Base-by-base conservation (phyloP, 768 basidiomycete species). In the Tylopilus cervinicoccineus region DNA sequence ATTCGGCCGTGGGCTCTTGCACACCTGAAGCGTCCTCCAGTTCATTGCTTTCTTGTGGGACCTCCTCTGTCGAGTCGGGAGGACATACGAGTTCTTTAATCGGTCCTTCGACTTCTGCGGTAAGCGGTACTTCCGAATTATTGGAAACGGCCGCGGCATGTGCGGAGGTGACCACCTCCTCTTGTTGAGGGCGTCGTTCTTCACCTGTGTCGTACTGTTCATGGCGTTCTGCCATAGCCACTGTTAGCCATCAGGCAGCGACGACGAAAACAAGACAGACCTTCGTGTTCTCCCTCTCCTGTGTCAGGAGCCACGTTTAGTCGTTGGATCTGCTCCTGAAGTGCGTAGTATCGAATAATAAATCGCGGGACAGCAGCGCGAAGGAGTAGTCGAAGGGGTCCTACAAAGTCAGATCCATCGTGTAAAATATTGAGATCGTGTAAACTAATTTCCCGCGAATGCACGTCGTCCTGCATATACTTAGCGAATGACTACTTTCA, bases 381-480 rank as follows among this genome's bases (percentile, higher is more conserved):
- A 38, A 88, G 64, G 43, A 72, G 73, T 37, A 87, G 69, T 34
- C 82, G 81, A 42, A 88, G 73, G 6, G 83, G 82, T 26, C 86
- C 86, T 56, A 68, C 52, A 48, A 84, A 64, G 53, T 77, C 76
- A 59, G 79, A 76, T 49, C 76, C 81, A 58, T 86, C 84, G 59
- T 88, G 84, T 26, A 88, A 64, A 37, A 80, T 71, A 61, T 84
- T 82, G 38, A 88, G 70, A 59, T 88, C 86, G 61, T 88, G 86
- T 39, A 88, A 69, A 47, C 81, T 81, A 45, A 84, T 70, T 67
- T 87, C 84, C 32, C 79, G 81, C 6, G 81, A 74, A 60, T 81
- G 80, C 24, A 81, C 64, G 59, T 87, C 84, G 61, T 88, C 86
- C 86, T 88, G 51, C 11, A 39, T 34, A 38, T 34, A 22, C 9